A percentile compares a stretch with the other conserved stretches of the same genome.
These are phyloP conservation scores for Peniophora sp. DNA, from an alignment of 1,284 basidiomycete species.

Conservation along the genomic window DNA sequence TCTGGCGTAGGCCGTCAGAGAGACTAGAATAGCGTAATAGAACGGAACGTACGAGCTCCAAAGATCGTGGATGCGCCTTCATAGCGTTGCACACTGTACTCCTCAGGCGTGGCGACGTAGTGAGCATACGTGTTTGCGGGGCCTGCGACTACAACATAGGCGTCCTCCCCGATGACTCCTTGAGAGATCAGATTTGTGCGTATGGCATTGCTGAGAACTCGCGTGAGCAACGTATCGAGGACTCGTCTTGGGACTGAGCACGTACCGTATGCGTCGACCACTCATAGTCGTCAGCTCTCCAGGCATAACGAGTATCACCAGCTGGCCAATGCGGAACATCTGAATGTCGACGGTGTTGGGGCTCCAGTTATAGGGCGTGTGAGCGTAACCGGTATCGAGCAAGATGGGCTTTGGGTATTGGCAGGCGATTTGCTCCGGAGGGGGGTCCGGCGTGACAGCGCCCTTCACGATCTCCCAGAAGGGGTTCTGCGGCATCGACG, in stretches of 20 bases:
- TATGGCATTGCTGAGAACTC: conserved; percentile 42
- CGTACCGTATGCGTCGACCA: conserved; percentile 34
- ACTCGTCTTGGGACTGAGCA: not conserved
- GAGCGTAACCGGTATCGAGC: conserved; percentile 62
- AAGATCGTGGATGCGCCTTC: conserved; percentile 80
- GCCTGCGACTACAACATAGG: conserved; percentile 70
- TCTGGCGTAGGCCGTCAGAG: conserved; percentile 25
- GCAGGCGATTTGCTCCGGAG: conserved; percentile 57
- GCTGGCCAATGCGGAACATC: conserved; percentile 72
- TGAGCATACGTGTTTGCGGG: conserved; percentile 78
- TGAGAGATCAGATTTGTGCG: conserved; percentile 55
- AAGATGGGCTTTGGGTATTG: conserved; percentile 79
- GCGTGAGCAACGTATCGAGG: not conserved
- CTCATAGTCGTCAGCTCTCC: conserved; percentile 60
- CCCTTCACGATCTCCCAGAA: conserved; percentile 79
- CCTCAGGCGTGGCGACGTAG: conserved; percentile 70
- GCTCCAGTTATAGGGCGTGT: conserved; percentile 69
- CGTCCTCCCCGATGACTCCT: conserved; percentile 54
- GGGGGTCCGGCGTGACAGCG: conserved; percentile 60
- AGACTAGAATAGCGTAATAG: not conserved
- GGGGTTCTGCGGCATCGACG: conserved; percentile 57
- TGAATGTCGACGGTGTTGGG: conserved; percentile 73
- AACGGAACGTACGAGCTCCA: conserved; percentile 55
- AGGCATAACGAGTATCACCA: conserved; percentile 73
- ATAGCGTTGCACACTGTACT: conserved; percentile 72